A percentile compares a stretch with the other conserved stretches of the same genome.
Evolutionary conservation across 371 early-diverging fungal genomes (phyloP).

Genomic region (Mortierella sp.): DNA sequence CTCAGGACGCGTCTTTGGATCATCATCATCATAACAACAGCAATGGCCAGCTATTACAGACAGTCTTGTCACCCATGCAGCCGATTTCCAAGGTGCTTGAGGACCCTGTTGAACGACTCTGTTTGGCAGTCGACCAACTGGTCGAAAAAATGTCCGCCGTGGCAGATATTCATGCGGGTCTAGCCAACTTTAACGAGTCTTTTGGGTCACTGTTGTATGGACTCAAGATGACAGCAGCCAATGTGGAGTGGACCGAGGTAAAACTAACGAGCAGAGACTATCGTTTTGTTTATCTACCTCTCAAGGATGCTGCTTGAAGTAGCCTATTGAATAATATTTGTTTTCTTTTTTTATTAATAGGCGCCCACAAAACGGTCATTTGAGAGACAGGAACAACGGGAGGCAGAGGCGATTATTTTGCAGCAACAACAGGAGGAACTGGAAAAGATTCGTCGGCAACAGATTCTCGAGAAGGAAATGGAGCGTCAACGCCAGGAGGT

Average conservation of each 20-base stretch:
- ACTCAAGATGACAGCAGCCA: constrained; percentile 49
- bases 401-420: constrained; percentile 37
- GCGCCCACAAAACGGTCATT: constrained; percentile 51
- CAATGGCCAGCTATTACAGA: constrained; percentile 9
- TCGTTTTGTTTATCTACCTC: background rate
- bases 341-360: constrained; percentile 12
- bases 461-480: constrained; percentile 36
- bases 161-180: constrained; percentile 43
- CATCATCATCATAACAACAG: background rate
- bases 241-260: constrained; percentile 55
- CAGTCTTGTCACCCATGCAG: constrained; percentile 20
- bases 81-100: constrained; percentile 34
- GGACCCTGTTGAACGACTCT: constrained; percentile 38
- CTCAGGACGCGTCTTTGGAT: constrained; percentile 10
- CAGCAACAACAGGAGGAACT: constrained; percentile 55
- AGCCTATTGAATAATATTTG: background rate
- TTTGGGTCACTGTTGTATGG: constrained; percentile 56
- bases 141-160: constrained; percentile 53
- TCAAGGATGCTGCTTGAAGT: background rate
- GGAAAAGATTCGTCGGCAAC: constrained; percentile 40
- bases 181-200: constrained; percentile 54
- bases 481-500: constrained; percentile 41
- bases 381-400: constrained; percentile 52
- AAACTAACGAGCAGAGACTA: background rate
- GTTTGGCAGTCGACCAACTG: constrained; percentile 35